Base-by-base conservation (phyloP, 495 filamentous ascomycete species). In the Tetracladium setigerum region DNA sequence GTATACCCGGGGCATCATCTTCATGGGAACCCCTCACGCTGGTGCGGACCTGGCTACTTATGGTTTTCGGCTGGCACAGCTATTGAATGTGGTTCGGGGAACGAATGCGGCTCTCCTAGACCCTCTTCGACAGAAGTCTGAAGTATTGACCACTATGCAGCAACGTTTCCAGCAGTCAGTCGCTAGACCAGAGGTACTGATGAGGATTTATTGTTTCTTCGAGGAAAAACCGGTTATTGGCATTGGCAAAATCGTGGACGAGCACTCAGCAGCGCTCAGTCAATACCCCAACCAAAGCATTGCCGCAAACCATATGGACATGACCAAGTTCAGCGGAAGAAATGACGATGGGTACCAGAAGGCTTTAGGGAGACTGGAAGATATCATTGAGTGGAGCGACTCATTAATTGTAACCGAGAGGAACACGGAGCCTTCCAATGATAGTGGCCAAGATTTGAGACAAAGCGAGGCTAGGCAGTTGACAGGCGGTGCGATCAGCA, bases 21-120 rank as follows among this genome's bases (percentile, higher is more conserved):
- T 72, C 46, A 57, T 71, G 12, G 63, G 67, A 3, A 67, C 66
- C 17, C 67, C 68, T 3, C 68, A 73, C 47, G 51, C 43, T 30
- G 66, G 65, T 1, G 10, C 61, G 14, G 54, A 53, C 33, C 54
- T 65, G 24, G 62, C 38, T 7, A 1, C 14, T 15, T 22, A 30
- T 24, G 6, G 44, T 32, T 38, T 33, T 39, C 6, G 45, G 36
- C 3, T 53, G 33, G 64, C 57, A 24, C 41, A 46, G 36, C 18
- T 15, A 6, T 14, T 41, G 1, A 33, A 35, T 8, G 2, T 17
- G 2, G 7, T 49, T 12, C 17, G 15, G 24, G 14, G 19, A 11
- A 42, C 55, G 5, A 60, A 66, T 16, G 44, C 46, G 0, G 40
- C 63, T 2, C 58, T 65, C 14, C 11, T 44, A 5, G 31, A 44